Conservation (phyloP, 2,329 filamentous ascomycete species). For the Aspergillus pseudoviridinutans region DNA sequence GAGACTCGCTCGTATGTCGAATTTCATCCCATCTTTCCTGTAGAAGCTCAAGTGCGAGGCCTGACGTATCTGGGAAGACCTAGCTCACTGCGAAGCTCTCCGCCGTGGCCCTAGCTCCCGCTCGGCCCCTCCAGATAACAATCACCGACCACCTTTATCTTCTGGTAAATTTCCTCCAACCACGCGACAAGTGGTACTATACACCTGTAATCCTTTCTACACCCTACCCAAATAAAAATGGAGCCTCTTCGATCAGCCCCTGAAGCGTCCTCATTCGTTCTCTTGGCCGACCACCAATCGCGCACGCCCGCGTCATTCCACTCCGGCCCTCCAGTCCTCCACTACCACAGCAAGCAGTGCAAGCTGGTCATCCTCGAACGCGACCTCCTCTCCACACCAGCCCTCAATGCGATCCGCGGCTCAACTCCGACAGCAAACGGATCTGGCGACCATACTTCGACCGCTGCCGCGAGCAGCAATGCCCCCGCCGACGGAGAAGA, state of each 20-base stretch:
- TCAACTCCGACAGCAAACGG: slow-evolving; percentile 13
- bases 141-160: background rate
- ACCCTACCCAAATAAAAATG: slow-evolving; percentile 27
- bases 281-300: slow-evolving; percentile 45
- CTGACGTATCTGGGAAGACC: too few species aligned
- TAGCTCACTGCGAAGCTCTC: too few species aligned
- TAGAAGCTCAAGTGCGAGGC: too few species aligned
- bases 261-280: slow-evolving; percentile 37
- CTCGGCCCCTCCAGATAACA: too few species aligned
- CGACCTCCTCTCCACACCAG: slow-evolving; percentile 35
- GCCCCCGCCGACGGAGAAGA: slow-evolving; percentile 2
- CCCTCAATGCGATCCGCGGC: slow-evolving; percentile 29
- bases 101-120: too few species aligned
- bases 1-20: too few species aligned
- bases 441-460: slow-evolving; percentile 1
- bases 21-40: too few species aligned
- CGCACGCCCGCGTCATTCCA: slow-evolving; percentile 47
- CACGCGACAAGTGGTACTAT: background rate
- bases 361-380: slow-evolving; percentile 41
- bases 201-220: background rate
- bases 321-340: slow-evolving; percentile 43
- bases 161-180: slow-evolving; percentile 9
- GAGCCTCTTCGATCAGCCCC: slow-evolving; percentile 40
- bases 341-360: slow-evolving; percentile 45
- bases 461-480: slow-evolving; percentile 3